These are phyloP conservation scores for Amphibolis antarctica DNA, from an alignment of 106 monocot species.

Conservation along the genomic window DNA sequence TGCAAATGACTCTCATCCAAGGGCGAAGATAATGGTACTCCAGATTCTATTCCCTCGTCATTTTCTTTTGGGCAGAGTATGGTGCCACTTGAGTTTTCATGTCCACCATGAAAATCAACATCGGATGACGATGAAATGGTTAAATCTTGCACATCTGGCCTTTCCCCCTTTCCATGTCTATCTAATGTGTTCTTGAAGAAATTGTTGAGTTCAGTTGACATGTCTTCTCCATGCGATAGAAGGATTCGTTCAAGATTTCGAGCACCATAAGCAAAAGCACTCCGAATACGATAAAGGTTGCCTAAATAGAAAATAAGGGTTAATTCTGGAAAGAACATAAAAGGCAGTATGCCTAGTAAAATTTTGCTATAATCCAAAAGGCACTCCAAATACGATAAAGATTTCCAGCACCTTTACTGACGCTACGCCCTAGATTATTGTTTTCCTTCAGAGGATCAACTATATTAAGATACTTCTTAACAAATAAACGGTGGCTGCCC, in stretches of 20 bases:
- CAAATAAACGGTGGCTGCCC: constrained; percentile 25
- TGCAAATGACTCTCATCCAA: constrained; percentile 1
- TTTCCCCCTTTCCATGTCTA: constrained; percentile 55
- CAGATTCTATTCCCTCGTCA: constrained; percentile 3
- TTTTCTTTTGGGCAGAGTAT: constrained; percentile 13
- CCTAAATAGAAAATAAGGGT: constrained; percentile 23
- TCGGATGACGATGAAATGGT: not conserved
- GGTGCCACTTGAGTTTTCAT: constrained; percentile 12
- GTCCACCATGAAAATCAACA: constrained; percentile 6
- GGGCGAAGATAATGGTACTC: not conserved
- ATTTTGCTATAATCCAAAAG: not conserved
- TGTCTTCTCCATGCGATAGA: constrained; percentile 27
- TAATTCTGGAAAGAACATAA: not conserved
- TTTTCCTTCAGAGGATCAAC: constrained; percentile 77
- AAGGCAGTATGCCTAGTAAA: no score
- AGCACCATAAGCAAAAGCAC: constrained; percentile 83
- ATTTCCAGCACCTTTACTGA: constrained; percentile 54
- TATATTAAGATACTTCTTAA: constrained; percentile 71
- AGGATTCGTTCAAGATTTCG: constrained; percentile 67
- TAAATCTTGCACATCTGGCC: constrained; percentile 50
- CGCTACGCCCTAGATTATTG: constrained; percentile 93
- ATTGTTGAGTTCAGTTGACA: constrained; percentile 34
- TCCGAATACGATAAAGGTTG: constrained; percentile 72
- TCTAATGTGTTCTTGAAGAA: constrained; percentile 75
- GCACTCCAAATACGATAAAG: no score